These are phyloP conservation scores for Uronychia binucleata DNA, from an alignment of 73 alveolate species.

Conservation along the genomic window DNA sequence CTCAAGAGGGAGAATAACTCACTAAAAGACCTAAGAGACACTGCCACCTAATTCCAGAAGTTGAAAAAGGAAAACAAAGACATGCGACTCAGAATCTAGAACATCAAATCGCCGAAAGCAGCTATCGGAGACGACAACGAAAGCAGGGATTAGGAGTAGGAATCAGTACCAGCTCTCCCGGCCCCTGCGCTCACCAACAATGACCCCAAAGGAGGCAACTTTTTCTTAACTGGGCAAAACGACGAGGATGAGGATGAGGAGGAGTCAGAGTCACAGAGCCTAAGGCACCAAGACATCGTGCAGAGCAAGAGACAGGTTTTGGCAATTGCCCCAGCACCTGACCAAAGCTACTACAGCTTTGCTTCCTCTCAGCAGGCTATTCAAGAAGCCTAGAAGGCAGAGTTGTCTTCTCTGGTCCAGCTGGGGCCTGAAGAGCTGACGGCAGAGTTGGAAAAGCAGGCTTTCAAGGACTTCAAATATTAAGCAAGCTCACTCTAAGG, in stretches of 20 bases:
- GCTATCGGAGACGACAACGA: neutral
- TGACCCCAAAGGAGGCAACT: neutral
- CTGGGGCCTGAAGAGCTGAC: neutral
- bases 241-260: neutral
- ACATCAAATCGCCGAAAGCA: slow-evolving; percentile 1
- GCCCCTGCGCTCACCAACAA: neutral
- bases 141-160: neutral
- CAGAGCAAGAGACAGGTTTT: no score
- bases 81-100: slow-evolving; percentile 62
- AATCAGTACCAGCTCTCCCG: neutral
- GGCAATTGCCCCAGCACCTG: neutral
- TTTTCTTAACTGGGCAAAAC: neutral
- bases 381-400: neutral
- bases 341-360: neutral
- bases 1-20: slow-evolving; percentile 76
- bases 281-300: no score
- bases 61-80: slow-evolving; percentile 75
- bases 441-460: neutral
- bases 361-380: neutral
- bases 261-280: neutral
- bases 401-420: neutral
- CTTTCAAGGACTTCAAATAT: neutral
- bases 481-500: neutral
- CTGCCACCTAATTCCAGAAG: slow-evolving; percentile 63
- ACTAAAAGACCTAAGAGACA: slow-evolving; percentile 54